A percentile compares a stretch with the other conserved stretches of the same genome.
Evolutionary conservation across 73 alveolate species (phyloP).

Genomic region (Paramecium octaurelia): DNA sequence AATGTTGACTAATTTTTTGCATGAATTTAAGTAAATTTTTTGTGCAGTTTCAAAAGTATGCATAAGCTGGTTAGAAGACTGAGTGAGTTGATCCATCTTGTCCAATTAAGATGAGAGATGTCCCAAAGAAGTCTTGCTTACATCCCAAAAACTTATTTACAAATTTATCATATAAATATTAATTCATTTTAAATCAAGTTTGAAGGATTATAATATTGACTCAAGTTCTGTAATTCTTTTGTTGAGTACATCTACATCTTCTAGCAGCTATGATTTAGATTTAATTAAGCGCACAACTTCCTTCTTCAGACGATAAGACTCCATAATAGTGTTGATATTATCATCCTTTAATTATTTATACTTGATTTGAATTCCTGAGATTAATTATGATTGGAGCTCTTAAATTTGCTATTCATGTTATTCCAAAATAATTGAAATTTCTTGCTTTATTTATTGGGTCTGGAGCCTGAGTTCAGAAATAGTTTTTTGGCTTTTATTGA

Average conservation of each 20-base stretch:
- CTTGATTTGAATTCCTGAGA: not conserved
- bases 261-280: not conserved
- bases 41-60: not conserved
- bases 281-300: not conserved
- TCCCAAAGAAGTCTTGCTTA: not conserved
- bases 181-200: not conserved
- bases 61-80: not conserved
- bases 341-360: not conserved
- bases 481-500: not conserved
- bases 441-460: not conserved
- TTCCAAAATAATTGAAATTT: not conserved
- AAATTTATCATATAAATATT: not conserved
- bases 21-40: not conserved
- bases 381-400: not conserved
- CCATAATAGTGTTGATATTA: not conserved
- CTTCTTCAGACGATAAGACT: not conserved
- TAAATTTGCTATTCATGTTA: not conserved
- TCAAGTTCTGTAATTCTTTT: not conserved
- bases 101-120: not conserved
- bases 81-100: not conserved
- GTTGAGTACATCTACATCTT: not conserved
- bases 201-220: not conserved
- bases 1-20: constrained; percentile 22
- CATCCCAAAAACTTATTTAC: constrained; percentile 27
- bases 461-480: not conserved